phyloP scores from a whole-genome alignment of 1,284 basidiomycete genomes.

The Melampsora occidentalis region DNA sequence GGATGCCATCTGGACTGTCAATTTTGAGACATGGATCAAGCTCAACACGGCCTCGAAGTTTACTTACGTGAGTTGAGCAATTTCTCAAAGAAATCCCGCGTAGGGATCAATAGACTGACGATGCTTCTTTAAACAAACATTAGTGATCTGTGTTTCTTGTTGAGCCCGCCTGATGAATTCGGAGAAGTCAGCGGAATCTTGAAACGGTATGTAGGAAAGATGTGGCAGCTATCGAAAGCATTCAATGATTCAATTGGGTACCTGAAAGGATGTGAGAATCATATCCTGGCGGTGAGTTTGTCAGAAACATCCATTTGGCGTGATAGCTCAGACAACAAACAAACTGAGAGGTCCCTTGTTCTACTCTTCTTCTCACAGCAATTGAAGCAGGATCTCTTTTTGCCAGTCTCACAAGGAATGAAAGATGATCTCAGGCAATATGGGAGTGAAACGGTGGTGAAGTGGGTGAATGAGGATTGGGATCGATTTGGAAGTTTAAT shows the following conservation, averaged over 20 bases:
- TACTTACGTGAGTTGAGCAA: conserved; percentile 21
- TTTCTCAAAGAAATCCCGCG: too few species aligned
- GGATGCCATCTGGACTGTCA: conserved; percentile 41
- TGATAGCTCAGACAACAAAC: background rate
- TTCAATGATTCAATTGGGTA: conserved; percentile 36
- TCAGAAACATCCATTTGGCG: background rate
- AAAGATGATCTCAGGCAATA: conserved; percentile 29
- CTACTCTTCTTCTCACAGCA: conserved; percentile 20
- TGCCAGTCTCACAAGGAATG: conserved; percentile 29
- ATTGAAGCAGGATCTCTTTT: conserved; percentile 39
- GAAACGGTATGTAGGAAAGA: conserved; percentile 36
- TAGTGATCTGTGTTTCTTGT: conserved; percentile 39
- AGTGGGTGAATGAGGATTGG: conserved; percentile 43
- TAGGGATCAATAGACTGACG: background rate
- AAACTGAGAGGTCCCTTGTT: background rate
- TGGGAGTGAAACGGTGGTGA: conserved; percentile 36
- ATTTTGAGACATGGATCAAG: conserved; percentile 31
- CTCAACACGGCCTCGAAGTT: conserved; percentile 20
- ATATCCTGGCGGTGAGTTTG: conserved; percentile 33
- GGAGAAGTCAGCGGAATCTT: conserved; percentile 32
- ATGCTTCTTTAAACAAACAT: background rate
- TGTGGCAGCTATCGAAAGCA: conserved; percentile 19
- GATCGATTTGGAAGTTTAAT: conserved; percentile 34
- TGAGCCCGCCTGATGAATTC: conserved; percentile 43
- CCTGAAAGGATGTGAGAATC: conserved; percentile 43